Evolutionary conservation across 2,329 filamentous ascomycete genomes (phyloP).

Genomic region (Arthrobotrys pseudoclavata): DNA sequence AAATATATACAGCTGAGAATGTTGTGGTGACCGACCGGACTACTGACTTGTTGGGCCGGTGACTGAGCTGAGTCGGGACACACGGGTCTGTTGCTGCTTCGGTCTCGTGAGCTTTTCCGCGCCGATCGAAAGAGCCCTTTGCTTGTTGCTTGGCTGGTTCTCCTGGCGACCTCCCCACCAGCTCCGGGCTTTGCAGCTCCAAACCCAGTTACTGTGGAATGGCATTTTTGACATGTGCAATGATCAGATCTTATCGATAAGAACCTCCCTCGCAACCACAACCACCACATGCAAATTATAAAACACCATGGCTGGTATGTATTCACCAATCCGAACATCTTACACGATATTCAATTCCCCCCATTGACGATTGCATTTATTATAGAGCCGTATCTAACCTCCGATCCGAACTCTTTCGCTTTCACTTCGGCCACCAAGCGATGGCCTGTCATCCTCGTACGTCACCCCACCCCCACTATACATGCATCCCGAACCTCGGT

Average conservation of each 20-base stretch:
- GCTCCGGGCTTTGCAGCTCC: not conserved
- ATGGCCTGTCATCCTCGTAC: slow-evolving; percentile 93
- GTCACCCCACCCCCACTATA: slow-evolving; percentile 62
- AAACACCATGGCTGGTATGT: slow-evolving; percentile 14
- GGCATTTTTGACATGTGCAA: not conserved
- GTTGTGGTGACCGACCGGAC: not conserved
- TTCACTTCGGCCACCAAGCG: slow-evolving; percentile 85
- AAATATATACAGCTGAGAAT: not conserved
- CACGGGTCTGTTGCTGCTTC: not conserved
- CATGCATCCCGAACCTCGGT: not conserved
- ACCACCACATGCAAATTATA: not conserved
- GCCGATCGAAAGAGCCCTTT: slow-evolving; percentile 18
- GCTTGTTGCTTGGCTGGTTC: slow-evolving; percentile 6
- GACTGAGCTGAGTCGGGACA: not conserved
- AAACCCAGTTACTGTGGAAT: slow-evolving; percentile 3
- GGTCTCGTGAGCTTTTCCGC: slow-evolving; percentile 24
- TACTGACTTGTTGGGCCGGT: not conserved
- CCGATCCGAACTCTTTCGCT: slow-evolving; percentile 87
- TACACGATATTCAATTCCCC: not conserved
- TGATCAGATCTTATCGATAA: slow-evolving; percentile 13
- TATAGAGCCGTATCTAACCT: slow-evolving; percentile 80
- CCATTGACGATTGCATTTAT: slow-evolving; percentile 17
- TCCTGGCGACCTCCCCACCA: slow-evolving; percentile 5
- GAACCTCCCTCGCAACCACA: not conserved
- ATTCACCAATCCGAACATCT: not conserved